These are phyloP conservation scores for Tetradesmus obliquus DNA, from an alignment of 139 green algal species.

Conservation along the genomic window DNA sequence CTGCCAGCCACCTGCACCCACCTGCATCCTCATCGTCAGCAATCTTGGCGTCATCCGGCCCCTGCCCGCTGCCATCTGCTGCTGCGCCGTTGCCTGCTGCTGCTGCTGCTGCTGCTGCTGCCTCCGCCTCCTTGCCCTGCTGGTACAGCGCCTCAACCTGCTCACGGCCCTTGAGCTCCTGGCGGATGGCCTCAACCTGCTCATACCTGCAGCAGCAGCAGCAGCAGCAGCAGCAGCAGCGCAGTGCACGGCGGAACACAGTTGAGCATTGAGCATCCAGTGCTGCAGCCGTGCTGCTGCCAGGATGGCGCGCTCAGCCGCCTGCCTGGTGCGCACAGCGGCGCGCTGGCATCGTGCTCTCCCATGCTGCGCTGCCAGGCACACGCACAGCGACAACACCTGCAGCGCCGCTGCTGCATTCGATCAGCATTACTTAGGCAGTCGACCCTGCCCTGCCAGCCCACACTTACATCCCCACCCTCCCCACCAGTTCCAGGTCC, in stretches of 20 bases:
- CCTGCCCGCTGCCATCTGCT: constrained; percentile 38
- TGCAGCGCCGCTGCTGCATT: no score
- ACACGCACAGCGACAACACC: no score
- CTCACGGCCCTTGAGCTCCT: constrained; percentile 81
- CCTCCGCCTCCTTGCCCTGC: constrained; percentile 63
- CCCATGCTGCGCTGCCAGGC: no score
- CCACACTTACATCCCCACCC: no score
- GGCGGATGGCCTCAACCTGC: constrained; percentile 74
- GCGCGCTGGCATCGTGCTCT: no score
- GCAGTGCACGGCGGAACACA: not conserved
- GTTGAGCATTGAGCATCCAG: not conserved
- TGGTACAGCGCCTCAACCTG: constrained; percentile 49
- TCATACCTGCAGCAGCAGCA: constrained; percentile 56
- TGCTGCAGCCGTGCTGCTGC: not conserved
- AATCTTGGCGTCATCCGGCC: constrained; percentile 85
- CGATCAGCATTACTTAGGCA: no score
- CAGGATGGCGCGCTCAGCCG: not conserved
- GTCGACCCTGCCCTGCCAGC: no score
- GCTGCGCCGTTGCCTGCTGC: constrained; percentile 56
- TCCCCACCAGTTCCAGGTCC: no score
- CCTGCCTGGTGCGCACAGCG: no score
- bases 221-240: not conserved
- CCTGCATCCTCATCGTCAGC: constrained; percentile 84
- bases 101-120: constrained; percentile 62
- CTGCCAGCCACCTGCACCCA: constrained; percentile 37